Conservation (phyloP, 768 basidiomycete genomes). For the Clitopilus hobsonii region DNA sequence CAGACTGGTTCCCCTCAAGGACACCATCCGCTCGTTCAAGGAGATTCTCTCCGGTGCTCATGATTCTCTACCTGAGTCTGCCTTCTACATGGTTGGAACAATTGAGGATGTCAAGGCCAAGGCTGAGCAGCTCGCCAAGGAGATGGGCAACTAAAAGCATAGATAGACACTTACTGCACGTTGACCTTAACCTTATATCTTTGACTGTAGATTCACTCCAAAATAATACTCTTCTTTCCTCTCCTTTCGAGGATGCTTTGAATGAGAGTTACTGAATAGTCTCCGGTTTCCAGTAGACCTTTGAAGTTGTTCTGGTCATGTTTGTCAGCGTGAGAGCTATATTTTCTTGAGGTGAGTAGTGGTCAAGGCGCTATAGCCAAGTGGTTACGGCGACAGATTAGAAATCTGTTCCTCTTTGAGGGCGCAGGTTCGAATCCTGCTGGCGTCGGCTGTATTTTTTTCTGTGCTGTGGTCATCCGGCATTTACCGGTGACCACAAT, state of each 20-base stretch:
- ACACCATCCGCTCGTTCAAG: slow-evolving; percentile 95
- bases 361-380: slow-evolving; percentile 74
- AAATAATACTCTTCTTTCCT: neutral
- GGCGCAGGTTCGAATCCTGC: slow-evolving; percentile 65
- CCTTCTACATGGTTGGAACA: slow-evolving; percentile 98
- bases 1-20: slow-evolving; percentile 93
- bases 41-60: slow-evolving; percentile 91
- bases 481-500: neutral
- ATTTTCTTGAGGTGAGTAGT: too few relatives aligned
- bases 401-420: slow-evolving; percentile 68
- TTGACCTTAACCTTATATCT: slow-evolving; percentile 8
- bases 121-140: slow-evolving; percentile 96
- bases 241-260: neutral
- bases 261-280: neutral
- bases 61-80: slow-evolving; percentile 89
- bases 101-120: slow-evolving; percentile 97
- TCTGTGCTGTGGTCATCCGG: neutral
- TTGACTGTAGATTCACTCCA: neutral
- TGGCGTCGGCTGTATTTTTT: slow-evolving; percentile 3
- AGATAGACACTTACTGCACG: slow-evolving; percentile 7
- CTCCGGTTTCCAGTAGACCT: too few relatives aligned
- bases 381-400: slow-evolving; percentile 80
- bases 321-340: too few relatives aligned
- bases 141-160: slow-evolving; percentile 58
- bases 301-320: too few relatives aligned